phyloP scores from a whole-genome alignment of 2,329 filamentous ascomycete genomes.

The Pseudogymnoascus verrucosus region DNA sequence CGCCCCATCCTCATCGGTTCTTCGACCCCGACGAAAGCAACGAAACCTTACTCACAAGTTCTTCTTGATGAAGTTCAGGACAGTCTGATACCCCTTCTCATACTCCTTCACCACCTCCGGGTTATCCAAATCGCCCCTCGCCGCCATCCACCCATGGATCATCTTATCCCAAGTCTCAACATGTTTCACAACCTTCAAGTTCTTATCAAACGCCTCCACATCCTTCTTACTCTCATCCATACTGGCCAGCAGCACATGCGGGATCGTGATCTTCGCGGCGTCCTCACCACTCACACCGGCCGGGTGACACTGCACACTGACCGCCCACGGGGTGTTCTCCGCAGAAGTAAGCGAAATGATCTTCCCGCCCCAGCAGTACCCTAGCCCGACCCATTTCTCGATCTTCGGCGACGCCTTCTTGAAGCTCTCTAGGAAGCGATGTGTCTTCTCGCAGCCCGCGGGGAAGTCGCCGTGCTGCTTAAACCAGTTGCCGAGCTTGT shows the following conservation, averaged over 20 bases:
- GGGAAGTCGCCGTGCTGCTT: slow-evolving; percentile 23
- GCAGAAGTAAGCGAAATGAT: slow-evolving; percentile 21
- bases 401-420: slow-evolving; percentile 45
- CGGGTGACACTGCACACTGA: slow-evolving; percentile 23
- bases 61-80: slow-evolving; percentile 36
- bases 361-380: slow-evolving; percentile 30
- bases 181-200: slow-evolving; percentile 35
- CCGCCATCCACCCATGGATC: slow-evolving; percentile 54
- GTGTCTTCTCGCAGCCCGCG: slow-evolving; percentile 39
- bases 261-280: slow-evolving; percentile 35
- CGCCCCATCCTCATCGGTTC: not conserved
- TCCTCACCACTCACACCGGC: slow-evolving; percentile 28
- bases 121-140: slow-evolving; percentile 39
- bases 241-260: slow-evolving; percentile 43
- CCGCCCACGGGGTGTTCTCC: slow-evolving; percentile 17
- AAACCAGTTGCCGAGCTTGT: slow-evolving; percentile 52
- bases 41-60: slow-evolving; percentile 27
- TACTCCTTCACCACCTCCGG: slow-evolving; percentile 39
- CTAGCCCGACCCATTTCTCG: slow-evolving; percentile 33
- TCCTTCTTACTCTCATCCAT: slow-evolving; percentile 39
- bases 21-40: slow-evolving; percentile 9
- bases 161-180: slow-evolving; percentile 43
- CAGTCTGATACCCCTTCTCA: slow-evolving; percentile 40
- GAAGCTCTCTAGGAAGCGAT: slow-evolving; percentile 46
- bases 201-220: slow-evolving; percentile 36